Conservation (phyloP, 2,329 filamentous ascomycete genomes). For the Stachybotrys chartarum region DNA sequence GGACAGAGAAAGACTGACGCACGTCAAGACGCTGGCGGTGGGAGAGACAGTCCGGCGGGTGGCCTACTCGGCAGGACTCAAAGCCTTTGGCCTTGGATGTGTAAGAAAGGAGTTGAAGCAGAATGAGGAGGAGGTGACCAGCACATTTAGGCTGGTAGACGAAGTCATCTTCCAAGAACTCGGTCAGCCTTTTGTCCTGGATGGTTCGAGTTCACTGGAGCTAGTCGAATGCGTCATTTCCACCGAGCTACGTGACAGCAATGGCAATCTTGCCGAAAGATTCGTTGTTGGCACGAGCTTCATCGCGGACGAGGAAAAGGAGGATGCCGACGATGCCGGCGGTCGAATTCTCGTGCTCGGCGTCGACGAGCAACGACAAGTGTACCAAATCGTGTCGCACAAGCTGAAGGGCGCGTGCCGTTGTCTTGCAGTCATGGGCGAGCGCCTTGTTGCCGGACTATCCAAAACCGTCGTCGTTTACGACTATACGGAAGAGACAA, state of each 20-base stretch:
- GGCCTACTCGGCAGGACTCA: slow-evolving; percentile 72
- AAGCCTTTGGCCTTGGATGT: slow-evolving; percentile 80
- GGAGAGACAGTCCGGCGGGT: slow-evolving; percentile 79
- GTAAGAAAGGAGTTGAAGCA: slow-evolving; percentile 65
- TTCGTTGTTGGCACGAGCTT: slow-evolving; percentile 91
- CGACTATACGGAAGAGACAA: slow-evolving; percentile 48
- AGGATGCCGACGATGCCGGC: slow-evolving; percentile 31
- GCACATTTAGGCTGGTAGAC: slow-evolving; percentile 83
- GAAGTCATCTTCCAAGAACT: slow-evolving; percentile 80
- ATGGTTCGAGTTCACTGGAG: slow-evolving; percentile 46
- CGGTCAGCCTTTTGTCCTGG: slow-evolving; percentile 59
- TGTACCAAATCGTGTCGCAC: slow-evolving; percentile 65
- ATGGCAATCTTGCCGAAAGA: slow-evolving; percentile 57
- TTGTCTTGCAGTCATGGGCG: slow-evolving; percentile 65
- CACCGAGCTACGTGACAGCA: slow-evolving; percentile 57
- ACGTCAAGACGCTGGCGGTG: slow-evolving; percentile 74
- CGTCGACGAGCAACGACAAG: slow-evolving; percentile 64
- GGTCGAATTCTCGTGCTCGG: slow-evolving; percentile 84
- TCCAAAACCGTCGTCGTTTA: slow-evolving; percentile 72
- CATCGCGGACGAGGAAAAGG: slow-evolving; percentile 51
- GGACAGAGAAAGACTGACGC: slow-evolving; percentile 79
- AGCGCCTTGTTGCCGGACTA: slow-evolving; percentile 78
- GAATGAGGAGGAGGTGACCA: slow-evolving; percentile 69
- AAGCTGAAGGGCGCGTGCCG: slow-evolving; percentile 74
- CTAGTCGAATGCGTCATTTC: slow-evolving; percentile 80